Base-by-base conservation (phyloP, 1,284 basidiomycete species). In the Trametes polyzona region DNA sequence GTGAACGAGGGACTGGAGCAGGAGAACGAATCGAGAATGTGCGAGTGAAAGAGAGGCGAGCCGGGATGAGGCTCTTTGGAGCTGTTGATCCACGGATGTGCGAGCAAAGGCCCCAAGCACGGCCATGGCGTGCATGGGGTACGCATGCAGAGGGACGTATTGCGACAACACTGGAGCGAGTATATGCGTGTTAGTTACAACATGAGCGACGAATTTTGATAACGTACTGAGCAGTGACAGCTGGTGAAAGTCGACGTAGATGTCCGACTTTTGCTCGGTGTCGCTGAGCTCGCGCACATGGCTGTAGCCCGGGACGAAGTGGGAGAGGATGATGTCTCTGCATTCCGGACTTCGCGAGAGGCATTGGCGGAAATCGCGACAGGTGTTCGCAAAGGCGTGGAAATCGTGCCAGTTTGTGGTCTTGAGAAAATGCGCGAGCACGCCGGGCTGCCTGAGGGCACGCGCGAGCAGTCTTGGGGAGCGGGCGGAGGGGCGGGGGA, bases 1-100 rank as follows among this genome's bases (percentile, higher is more conserved):
- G 67, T 89, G 85, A 0, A 86, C 85, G 30, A 88, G 74, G 4
- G 87, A 82, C 62, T 91, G 90, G 6, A 92, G 73, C 11, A 89
- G 74, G 10, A 92, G 79, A 21, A 90, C 84, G 63, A 88, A 82
- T n/a, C 88, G 83, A 12, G 88, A 87, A 65, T 92, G 87, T 1
- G 83, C 80, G 21, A 78, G 79, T 1, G 84, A 74, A 16, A 88
- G 73, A 1, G 75, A 69, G 24, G 77, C 73, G 26, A 87, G 73
- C 36, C 74, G 76, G 11, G 70, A 54, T 1, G 78, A 76, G 36
- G 69, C 66, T 21, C 70, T 66, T 43, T 76, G 73, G 46, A 77
- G 74, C 10, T 76, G 71, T 6, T 72, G 56, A 16, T 62, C 57
- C 71, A 69, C 26, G 72, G 73, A 33, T 65, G 62, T 10, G 72